These are phyloP conservation scores for Neurospora sp. DNA, from an alignment of 495 filamentous ascomycete species.

Conservation along the genomic window DNA sequence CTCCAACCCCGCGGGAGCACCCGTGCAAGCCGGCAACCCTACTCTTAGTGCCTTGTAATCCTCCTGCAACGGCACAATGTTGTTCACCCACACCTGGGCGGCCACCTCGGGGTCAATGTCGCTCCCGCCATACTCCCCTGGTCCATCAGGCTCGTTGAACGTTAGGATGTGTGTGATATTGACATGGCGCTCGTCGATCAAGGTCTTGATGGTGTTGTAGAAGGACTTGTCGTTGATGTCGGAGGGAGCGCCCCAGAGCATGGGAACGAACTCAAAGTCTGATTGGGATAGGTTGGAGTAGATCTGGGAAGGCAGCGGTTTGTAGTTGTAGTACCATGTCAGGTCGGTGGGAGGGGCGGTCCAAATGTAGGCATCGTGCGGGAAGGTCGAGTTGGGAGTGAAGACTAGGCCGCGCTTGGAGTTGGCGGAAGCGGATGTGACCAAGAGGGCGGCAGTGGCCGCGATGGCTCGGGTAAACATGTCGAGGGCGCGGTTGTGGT, in stretches of 20 bases:
- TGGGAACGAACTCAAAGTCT: constrained; percentile 64
- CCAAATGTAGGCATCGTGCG: constrained; percentile 53
- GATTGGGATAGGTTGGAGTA: constrained; percentile 33
- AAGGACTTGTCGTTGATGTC: constrained; percentile 43
- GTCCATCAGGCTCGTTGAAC: constrained; percentile 69
- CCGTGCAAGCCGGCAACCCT: constrained; percentile 52
- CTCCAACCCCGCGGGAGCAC: constrained; percentile 40
- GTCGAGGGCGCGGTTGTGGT: background rate
- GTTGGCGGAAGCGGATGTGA: constrained; percentile 23
- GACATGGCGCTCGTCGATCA: constrained; percentile 40
- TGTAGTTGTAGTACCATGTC: constrained; percentile 81
- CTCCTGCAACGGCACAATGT: constrained; percentile 54
- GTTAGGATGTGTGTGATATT: constrained; percentile 55
- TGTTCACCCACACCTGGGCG: constrained; percentile 53
- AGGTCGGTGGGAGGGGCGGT: constrained; percentile 39
- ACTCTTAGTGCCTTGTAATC: constrained; percentile 37
- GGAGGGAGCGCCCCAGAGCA: constrained; percentile 55
- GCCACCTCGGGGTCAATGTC: constrained; percentile 45
- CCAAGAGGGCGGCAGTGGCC: constrained; percentile 2
- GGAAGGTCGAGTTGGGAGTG: constrained; percentile 39
- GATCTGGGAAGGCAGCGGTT: constrained; percentile 37
- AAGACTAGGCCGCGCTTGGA: constrained; percentile 64
- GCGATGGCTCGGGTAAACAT: constrained; percentile 1
- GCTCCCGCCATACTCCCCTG: constrained; percentile 43
- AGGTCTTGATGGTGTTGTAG: constrained; percentile 37